Base-by-base conservation (phyloP, 176 grass and related monocot genomes). In the Chloris gayana region DNA sequence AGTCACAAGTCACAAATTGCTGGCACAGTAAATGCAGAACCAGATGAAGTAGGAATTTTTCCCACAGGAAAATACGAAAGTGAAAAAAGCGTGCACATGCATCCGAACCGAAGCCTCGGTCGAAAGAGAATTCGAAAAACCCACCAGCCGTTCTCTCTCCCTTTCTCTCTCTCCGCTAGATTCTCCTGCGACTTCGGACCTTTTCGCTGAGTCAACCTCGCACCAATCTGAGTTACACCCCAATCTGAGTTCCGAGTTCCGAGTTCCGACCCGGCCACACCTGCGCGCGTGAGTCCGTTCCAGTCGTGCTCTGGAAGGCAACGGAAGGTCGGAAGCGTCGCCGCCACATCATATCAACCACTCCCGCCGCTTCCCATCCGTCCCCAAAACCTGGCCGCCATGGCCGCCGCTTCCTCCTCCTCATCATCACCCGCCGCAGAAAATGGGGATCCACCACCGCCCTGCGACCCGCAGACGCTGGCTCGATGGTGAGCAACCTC, bases 401-500 rank as follows among this genome's bases (percentile, higher is more conserved):
- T 86, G 77, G 51, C 24, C 45, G 14, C 12, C 69, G 14, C 6
- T 53, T 21, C 39, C 53, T 8, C 38, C 45, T 41, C 34, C 33
- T 10, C 77, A 33, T 10, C 21, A 21, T 11, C 41, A 11, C 14
- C 44, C 4, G 46, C 77, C 30, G 39, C 31, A 11, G 41, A 10
- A 3, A 45, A 6, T 10, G 84, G 59, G 14, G 50, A 54, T 9
- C 42, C 12, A 32, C 31, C 42, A 1, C 31, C 58, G 2, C 10
- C 21, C 49, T 32, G 35, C 49, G 83, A 83, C 47, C 41, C 54
- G 18, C 75, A 67, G 90, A 89, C 64, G 6, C 32, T 64, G 29
- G 74, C 72, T 0, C 44, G 90, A 86, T 88, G 86, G 82, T 91
- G 73, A 84, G 12, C 14, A 7, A 19, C 44, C 27, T 18, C 44